Conservation (phyloP, 352 stramenopile genomes). For the Phytophthora brassicae region DNA sequence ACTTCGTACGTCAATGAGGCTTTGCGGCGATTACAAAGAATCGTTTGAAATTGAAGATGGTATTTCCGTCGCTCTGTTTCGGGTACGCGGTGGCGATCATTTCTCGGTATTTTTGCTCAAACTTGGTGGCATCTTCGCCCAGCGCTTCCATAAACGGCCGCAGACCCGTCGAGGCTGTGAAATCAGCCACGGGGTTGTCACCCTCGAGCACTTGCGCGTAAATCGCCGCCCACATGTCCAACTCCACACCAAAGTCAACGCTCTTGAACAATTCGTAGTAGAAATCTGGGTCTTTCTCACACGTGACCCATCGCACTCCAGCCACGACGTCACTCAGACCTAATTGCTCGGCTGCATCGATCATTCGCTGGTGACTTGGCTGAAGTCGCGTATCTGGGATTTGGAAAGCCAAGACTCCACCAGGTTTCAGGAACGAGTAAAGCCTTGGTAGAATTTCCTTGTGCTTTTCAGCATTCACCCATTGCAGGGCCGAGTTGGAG, state of each 20-base stretch:
- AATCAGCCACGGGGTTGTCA: constrained; percentile 65
- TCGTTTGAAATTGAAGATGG: constrained; percentile 63
- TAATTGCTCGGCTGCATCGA: constrained; percentile 42
- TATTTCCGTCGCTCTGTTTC: constrained; percentile 47
- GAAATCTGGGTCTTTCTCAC: constrained; percentile 52
- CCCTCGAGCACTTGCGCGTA: constrained; percentile 60
- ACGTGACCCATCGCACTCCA: constrained; percentile 61
- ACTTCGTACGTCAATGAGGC: background rate
- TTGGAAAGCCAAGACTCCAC: constrained; percentile 66
- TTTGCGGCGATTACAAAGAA: constrained; percentile 42
- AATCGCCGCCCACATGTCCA: constrained; percentile 65
- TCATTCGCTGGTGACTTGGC: constrained; percentile 60
- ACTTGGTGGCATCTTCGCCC: constrained; percentile 29
- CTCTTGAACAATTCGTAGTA: constrained; percentile 66
- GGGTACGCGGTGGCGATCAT: constrained; percentile 54
- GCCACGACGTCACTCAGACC: constrained; percentile 36
- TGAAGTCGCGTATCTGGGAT: constrained; percentile 66
- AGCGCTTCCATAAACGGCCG: constrained; percentile 60
- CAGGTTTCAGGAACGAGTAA: constrained; percentile 61
- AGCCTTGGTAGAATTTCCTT: constrained; percentile 43
- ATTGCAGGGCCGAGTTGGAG: constrained; percentile 68
- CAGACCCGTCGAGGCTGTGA: constrained; percentile 58
- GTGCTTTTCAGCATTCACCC: constrained; percentile 53
- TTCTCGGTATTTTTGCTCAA: constrained; percentile 58
- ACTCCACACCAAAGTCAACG: constrained; percentile 3